Evolutionary conservation across 2,329 filamentous ascomycete genomes (phyloP), one percentile per base, ranked within the genome.

Genomic region (Cytospora piceicola): DNA sequence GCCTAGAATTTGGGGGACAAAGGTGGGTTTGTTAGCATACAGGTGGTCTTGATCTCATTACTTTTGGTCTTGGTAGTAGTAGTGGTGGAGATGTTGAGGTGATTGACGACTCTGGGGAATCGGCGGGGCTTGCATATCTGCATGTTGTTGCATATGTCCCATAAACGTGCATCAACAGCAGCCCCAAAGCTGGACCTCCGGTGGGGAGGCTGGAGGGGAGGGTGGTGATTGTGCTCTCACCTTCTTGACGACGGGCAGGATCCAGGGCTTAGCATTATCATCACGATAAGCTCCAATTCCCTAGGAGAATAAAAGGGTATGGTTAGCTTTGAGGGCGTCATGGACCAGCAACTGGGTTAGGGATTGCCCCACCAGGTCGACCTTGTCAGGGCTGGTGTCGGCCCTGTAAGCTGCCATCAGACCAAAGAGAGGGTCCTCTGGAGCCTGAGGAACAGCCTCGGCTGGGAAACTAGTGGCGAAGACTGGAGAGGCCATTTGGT

Each of bases 221-320:
- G 14, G 8, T 42, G 36, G 17, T 20, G 15, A 15, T 29, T 56
- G n/a, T 51, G 34, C 32, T n/a, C 82, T 75, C 81, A 96, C 94
- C 91, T 96, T 96, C 82, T 93, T 96, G 68, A 98, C 94, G 2
- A 98, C 94, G 24, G 95, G 94, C 69, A 99, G 81, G 68, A 99
- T 89, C 95, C 95, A 99, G 3, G 95, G 95, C 83, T 98, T 98
- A 68, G 93, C 94, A 76, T 94, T 90, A 81, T 98, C 85, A 75
- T 97, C 95, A 76, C 95, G 87, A 81, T 99, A 99, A 66, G 95
- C 95, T 72, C 95, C 95, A 81, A 98, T 88, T 66, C 87, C 87
- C 85, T 87, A 34, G 17, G 27, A 24, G 52, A 29, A 42, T 20
- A 15, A n/a, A 30, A n/a, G 52, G 30, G 11, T 34, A 2, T 46